Evolutionary conservation across 2,329 filamentous ascomycete species (phyloP).

Genomic region (Stromatinia cepivora): DNA sequence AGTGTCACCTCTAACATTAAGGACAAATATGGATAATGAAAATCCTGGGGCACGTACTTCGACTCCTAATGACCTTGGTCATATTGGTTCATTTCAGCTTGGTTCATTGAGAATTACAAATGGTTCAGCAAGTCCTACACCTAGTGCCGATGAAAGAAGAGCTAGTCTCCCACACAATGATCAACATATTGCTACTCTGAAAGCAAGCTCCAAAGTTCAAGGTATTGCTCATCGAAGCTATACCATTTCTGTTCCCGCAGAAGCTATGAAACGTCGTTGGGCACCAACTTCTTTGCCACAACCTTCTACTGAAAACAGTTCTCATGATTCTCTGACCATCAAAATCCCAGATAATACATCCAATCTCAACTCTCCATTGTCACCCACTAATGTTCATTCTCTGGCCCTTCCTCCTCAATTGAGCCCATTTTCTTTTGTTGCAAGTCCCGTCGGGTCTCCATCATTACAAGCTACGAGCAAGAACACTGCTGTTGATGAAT

Average conservation of each 20-base stretch:
- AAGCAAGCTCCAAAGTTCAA: constrained; percentile 24
- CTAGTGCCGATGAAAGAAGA: constrained; percentile 42
- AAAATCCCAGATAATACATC: constrained; percentile 9
- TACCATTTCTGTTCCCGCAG: constrained; percentile 30
- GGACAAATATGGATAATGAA: constrained; percentile 16
- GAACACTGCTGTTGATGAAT: constrained; percentile 48
- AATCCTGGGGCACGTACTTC: constrained; percentile 31
- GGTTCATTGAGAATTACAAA: constrained; percentile 64
- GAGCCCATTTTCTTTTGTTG: constrained; percentile 43
- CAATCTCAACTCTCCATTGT: not conserved
- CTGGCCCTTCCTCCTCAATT: constrained; percentile 34
- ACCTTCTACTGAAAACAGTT: not conserved
- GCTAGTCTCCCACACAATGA: constrained; percentile 21
- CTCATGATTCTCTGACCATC: constrained; percentile 21
- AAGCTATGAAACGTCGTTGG: constrained; percentile 31
- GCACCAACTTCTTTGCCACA: not conserved
- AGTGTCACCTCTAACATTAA: constrained; percentile 14
- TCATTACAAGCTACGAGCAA: constrained; percentile 51
- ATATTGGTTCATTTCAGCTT: constrained; percentile 62
- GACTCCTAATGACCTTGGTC: constrained; percentile 55
- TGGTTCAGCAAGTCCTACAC: constrained; percentile 53
- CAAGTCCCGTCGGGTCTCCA: constrained; percentile 39
- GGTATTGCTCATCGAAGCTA: constrained; percentile 31
- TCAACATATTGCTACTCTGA: not conserved
- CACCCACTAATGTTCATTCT: constrained; percentile 25